phyloP scores from a whole-genome alignment of 805 yeast species.

The Metschnikowia drakensbergensis region DNA sequence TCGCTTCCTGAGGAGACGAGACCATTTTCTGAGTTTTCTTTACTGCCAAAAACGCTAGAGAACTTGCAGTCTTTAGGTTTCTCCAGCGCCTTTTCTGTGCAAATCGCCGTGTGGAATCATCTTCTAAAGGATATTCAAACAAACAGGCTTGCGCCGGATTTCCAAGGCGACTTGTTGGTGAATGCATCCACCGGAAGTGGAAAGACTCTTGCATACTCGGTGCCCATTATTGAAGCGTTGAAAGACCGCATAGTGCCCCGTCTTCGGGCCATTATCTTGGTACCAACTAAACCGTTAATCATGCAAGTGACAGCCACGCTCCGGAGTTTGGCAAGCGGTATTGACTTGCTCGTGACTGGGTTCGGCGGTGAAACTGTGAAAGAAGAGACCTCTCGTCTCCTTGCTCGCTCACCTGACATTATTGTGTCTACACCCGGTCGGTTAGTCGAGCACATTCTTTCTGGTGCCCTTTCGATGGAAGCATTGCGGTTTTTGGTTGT shows the following conservation, averaged over 20 bases:
- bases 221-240: slow-evolving; percentile 76
- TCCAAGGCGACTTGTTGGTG: slow-evolving; percentile 74
- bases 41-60: slow-evolving; percentile 40
- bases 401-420: slow-evolving; percentile 54
- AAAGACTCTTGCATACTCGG: slow-evolving; percentile 82
- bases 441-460: slow-evolving; percentile 67
- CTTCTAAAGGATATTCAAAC: slow-evolving; percentile 42
- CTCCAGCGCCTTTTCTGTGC: slow-evolving; percentile 70
- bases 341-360: slow-evolving; percentile 59
- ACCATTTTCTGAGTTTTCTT: slow-evolving; percentile 47
- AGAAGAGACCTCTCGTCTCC: slow-evolving; percentile 59
- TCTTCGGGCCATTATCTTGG: slow-evolving; percentile 69
- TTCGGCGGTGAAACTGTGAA: slow-evolving; percentile 54
- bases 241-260: slow-evolving; percentile 62
- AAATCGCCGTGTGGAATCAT: slow-evolving; percentile 59
- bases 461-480: slow-evolving; percentile 42
- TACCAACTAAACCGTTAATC: slow-evolving; percentile 88
- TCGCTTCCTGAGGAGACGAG: slow-evolving; percentile 44
- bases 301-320: slow-evolving; percentile 74
- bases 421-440: slow-evolving; percentile 75
- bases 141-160: slow-evolving; percentile 44
- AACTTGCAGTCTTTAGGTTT: slow-evolving; percentile 49
- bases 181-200: slow-evolving; percentile 97
- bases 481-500: slow-evolving; percentile 61
- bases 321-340: slow-evolving; percentile 57